Evolutionary conservation across 176 grass and related monocot genomes (phyloP).

Genomic region (Carex parvula): DNA sequence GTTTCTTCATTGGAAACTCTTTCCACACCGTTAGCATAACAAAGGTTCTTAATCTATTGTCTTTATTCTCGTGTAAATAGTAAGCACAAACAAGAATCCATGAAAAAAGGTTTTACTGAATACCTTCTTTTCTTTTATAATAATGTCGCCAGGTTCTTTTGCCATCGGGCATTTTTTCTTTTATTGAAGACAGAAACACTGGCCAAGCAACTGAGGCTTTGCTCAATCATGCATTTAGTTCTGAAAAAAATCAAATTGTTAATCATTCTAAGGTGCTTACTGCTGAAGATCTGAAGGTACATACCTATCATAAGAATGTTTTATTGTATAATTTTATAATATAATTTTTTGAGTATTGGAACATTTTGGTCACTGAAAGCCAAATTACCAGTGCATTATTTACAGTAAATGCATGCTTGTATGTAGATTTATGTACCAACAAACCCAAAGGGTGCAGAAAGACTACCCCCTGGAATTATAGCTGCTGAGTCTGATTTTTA

Average conservation of each 20-base stretch:
- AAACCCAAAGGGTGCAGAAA: conserved; percentile 37
- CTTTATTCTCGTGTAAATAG: not conserved
- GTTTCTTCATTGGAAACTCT: conserved; percentile 33
- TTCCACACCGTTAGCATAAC: conserved; percentile 26
- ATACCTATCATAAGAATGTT: not conserved
- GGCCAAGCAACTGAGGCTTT: conserved; percentile 23
- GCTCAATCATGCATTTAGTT: conserved; percentile 19
- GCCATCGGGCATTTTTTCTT: conserved; percentile 21
- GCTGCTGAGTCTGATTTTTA: conserved; percentile 42
- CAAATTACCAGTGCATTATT: not conserved
- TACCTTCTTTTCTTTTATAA: not conserved
- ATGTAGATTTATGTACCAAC: conserved; percentile 26
- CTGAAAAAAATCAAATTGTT: conserved; percentile 9
- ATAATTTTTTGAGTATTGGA: not conserved
- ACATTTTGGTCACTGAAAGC: not conserved
- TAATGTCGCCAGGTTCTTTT: conserved; percentile 18
- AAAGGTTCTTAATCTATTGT: conserved; percentile 17
- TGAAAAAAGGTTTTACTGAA: not conserved
- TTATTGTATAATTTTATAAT: not conserved
- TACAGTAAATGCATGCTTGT: not conserved
- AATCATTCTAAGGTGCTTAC: conserved; percentile 8
- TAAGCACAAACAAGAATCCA: not conserved
- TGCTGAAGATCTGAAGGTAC: conserved; percentile 22
- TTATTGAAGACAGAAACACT: conserved; percentile 26
- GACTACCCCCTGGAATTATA: conserved; percentile 38